Evolutionary conservation across 306 rosid species (phyloP).

Genomic region (Dalbergia oliveri): DNA sequence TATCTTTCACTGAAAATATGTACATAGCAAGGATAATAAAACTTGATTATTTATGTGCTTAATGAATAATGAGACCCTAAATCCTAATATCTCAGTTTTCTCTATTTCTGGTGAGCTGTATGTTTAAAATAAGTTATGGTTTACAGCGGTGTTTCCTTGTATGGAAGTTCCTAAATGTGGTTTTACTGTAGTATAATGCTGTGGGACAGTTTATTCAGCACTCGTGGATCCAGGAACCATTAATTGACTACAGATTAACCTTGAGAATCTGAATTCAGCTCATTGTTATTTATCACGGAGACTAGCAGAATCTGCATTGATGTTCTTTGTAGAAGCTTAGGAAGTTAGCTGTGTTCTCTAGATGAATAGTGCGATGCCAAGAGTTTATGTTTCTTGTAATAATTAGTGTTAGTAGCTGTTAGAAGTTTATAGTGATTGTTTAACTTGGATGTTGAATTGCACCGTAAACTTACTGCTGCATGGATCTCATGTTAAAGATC

Average conservation of each 20-base stretch:
- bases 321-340: neutral
- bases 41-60: neutral
- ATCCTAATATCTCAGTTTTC: neutral
- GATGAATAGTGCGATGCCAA: neutral
- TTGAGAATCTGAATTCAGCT: slow-evolving; percentile 2
- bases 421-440: neutral
- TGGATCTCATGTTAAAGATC: neutral
- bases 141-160: neutral
- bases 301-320: neutral
- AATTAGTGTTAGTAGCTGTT: neutral
- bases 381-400: neutral
- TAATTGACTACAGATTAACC: neutral
- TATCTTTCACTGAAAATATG: neutral
- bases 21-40: neutral
- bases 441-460: slow-evolving; percentile 14
- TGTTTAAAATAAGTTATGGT: neutral
- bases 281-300: neutral
- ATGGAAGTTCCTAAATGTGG: neutral
- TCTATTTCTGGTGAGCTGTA: neutral
- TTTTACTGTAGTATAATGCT: slow-evolving; percentile 21
- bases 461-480: slow-evolving; percentile 5
- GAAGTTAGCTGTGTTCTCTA: neutral
- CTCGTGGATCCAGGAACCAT: slow-evolving; percentile 1
- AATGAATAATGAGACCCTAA: neutral
- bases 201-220: slow-evolving; percentile 6